Conservation (phyloP, 306 rosid genomes). For the Crataegus laevigata region DNA sequence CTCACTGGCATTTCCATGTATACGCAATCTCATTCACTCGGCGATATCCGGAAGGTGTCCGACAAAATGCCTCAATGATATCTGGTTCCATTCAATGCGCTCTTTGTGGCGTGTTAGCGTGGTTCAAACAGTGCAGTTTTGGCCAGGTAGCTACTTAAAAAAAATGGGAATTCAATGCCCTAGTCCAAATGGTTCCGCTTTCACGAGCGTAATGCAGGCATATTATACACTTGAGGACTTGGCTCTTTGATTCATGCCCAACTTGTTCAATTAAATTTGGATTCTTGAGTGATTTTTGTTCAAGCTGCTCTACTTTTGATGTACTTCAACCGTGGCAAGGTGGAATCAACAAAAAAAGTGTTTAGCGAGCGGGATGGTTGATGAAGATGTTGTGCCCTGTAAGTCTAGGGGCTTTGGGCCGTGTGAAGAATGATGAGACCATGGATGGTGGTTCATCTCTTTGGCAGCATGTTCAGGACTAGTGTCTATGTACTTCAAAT, state of each 20-base stretch:
- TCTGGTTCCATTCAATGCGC: conserved; percentile 63
- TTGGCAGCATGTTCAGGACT: conserved; percentile 39
- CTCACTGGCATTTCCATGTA: conserved; percentile 61
- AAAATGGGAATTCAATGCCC: conserved; percentile 28
- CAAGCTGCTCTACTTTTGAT: conserved; percentile 68
- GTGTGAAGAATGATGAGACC: conserved; percentile 39
- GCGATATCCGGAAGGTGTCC: conserved; percentile 47
- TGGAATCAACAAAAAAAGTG: conserved; percentile 48
- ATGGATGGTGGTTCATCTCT: conserved; percentile 33
- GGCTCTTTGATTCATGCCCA: conserved; percentile 61
- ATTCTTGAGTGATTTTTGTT: conserved; percentile 40
- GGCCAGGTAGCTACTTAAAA: conserved; percentile 16
- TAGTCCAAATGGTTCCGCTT: conserved; percentile 54
- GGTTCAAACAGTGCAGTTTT: conserved; percentile 25
- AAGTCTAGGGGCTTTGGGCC: conserved; percentile 63
- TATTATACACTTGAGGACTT: conserved; percentile 45
- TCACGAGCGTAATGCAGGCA: conserved; percentile 65
- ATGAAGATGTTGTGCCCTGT: conserved; percentile 66
- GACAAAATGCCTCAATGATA: conserved; percentile 73
- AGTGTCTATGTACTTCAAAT: conserved; percentile 70
- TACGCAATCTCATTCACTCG: conserved; percentile 38
- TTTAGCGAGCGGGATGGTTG: conserved; percentile 32
- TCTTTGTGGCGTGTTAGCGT: conserved; percentile 51
- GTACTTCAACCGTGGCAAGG: conserved; percentile 59
- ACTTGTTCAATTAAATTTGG: conserved; percentile 61